Conservation (phyloP, 495 filamentous ascomycete species). For the Penicillium coprophilum region DNA sequence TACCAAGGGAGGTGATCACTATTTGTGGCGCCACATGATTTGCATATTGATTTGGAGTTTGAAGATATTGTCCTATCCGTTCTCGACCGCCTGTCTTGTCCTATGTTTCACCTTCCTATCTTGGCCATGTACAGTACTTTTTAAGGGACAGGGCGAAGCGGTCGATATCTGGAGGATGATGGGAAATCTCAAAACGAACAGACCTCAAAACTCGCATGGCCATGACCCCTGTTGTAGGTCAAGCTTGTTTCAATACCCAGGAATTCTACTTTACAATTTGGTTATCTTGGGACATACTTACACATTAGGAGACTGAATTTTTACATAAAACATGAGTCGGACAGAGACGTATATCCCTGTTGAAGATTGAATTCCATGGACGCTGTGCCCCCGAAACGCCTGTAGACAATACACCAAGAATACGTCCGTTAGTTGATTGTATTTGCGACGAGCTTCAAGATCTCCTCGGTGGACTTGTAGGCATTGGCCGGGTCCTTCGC, state of each 20-base stretch:
- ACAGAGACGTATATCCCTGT: background rate
- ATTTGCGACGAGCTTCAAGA: slow-evolving; percentile 71
- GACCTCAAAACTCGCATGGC: slow-evolving; percentile 16
- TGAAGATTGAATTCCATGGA: slow-evolving; percentile 12
- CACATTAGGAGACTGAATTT: background rate
- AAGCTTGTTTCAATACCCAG: slow-evolving; percentile 41
- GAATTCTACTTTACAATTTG: slow-evolving; percentile 24
- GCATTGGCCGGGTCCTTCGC: slow-evolving; percentile 84
- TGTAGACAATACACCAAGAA: background rate
- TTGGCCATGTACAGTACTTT: slow-evolving; percentile 26
- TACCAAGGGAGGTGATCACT: slow-evolving; percentile 13
- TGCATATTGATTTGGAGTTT: slow-evolving; percentile 33
- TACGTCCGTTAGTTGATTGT: slow-evolving; percentile 21
- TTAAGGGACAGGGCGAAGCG: slow-evolving; percentile 6
- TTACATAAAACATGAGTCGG: background rate
- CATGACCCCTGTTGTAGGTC: slow-evolving; percentile 17
- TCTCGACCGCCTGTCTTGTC: slow-evolving; percentile 14
- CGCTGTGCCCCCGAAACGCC: slow-evolving; percentile 13
- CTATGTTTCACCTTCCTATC: slow-evolving; percentile 4
- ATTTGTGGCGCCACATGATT: slow-evolving; percentile 17
- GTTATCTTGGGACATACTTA: background rate
- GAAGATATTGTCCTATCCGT: slow-evolving; percentile 19
- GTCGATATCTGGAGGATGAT: background rate
- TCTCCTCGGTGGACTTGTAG: slow-evolving; percentile 69
- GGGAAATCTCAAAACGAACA: slow-evolving; percentile 7